Conservation (phyloP, 1,139 yeast genomes). For the Candida tetrigidarum region DNA sequence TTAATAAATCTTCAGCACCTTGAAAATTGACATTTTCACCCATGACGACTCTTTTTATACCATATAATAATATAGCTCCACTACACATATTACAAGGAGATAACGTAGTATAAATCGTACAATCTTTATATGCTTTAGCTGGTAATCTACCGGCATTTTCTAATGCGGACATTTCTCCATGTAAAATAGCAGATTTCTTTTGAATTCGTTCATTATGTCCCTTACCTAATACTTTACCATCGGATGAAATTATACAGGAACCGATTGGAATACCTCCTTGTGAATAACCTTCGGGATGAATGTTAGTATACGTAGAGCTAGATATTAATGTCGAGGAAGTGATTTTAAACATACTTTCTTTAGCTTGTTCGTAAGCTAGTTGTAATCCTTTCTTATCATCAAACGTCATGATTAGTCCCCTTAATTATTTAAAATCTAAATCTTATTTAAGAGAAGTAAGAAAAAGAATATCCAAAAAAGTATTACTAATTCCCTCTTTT, state of each 20-base stretch:
- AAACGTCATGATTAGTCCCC: slow-evolving; percentile 48
- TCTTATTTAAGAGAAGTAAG: too few relatives aligned
- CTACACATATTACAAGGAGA: slow-evolving; percentile 96
- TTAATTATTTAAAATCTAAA: too few relatives aligned
- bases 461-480: not conserved
- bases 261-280: slow-evolving; percentile 97
- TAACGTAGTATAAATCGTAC: slow-evolving; percentile 86
- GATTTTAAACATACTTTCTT: slow-evolving; percentile 58
- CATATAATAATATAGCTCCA: slow-evolving; percentile 90
- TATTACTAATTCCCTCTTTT: too few relatives aligned
- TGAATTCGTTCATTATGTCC: slow-evolving; percentile 93
- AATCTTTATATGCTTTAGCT: slow-evolving; percentile 67
- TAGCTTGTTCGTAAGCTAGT: slow-evolving; percentile 76
- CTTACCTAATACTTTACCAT: slow-evolving; percentile 79
- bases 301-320: not conserved
- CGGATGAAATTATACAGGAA: slow-evolving; percentile 71
- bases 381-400: slow-evolving; percentile 69
- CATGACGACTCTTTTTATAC: slow-evolving; percentile 80
- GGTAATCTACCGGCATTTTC: slow-evolving; percentile 89
- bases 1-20: slow-evolving; percentile 78
- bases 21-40: slow-evolving; percentile 84
- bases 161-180: slow-evolving; percentile 88
- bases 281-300: slow-evolving; percentile 44
- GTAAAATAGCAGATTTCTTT: slow-evolving; percentile 76
- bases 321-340: too few relatives aligned